Evolutionary conservation across 306 rosid species (phyloP).

Genomic region (Casuarina glauca): DNA sequence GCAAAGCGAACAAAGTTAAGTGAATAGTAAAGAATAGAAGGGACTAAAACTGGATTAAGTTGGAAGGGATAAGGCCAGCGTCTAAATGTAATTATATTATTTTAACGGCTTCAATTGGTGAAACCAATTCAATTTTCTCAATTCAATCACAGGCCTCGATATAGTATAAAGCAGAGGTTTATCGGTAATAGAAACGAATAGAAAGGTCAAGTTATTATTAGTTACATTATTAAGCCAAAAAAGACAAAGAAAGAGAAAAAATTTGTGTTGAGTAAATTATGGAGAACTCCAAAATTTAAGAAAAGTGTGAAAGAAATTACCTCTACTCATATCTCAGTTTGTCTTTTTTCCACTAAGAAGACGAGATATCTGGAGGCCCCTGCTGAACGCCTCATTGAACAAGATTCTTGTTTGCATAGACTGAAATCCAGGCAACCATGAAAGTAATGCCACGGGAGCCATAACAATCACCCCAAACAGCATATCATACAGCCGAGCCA

Average conservation of each 20-base stretch:
- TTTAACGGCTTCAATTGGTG: background rate
- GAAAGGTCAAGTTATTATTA: background rate
- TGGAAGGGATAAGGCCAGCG: background rate
- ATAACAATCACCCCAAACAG: constrained; percentile 75
- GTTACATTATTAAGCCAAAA: constrained; percentile 2
- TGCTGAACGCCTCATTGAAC: constrained; percentile 92
- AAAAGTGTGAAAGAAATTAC: constrained; percentile 37
- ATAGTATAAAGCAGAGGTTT: too few species aligned
- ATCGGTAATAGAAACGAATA: too few species aligned
- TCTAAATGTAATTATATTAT: background rate
- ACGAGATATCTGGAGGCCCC: constrained; percentile 96
- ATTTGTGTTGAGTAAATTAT: background rate
- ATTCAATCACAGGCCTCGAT: background rate
- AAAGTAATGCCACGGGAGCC: constrained; percentile 82
- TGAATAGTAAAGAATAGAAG: background rate
- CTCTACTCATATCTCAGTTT: constrained; percentile 47
- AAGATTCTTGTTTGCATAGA: constrained; percentile 96
- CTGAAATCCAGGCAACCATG: constrained; percentile 97
- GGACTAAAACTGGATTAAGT: background rate
- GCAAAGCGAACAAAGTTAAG: background rate
- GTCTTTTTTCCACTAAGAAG: constrained; percentile 78
- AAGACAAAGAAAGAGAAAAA: background rate
- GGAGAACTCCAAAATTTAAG: constrained; percentile 2
- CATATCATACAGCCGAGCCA: constrained; percentile 85
- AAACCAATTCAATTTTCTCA: background rate